phyloP scores from a whole-genome alignment of 306 rosid genomes.

The Sophora flavescens region DNA sequence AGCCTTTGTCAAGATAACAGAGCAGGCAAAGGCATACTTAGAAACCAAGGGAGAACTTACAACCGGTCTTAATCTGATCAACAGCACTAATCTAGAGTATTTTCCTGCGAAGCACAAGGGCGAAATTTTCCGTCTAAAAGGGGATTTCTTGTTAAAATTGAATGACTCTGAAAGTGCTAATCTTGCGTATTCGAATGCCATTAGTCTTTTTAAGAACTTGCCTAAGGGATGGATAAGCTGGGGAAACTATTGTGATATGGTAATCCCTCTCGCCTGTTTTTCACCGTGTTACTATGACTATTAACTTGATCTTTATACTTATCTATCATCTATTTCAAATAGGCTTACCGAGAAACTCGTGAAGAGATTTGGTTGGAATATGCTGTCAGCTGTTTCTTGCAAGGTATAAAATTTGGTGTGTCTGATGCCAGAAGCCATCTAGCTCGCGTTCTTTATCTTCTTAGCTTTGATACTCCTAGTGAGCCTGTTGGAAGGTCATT shows the following conservation, averaged over 20 bases:
- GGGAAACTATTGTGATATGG: slow-evolving; percentile 99
- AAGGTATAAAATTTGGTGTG: slow-evolving; percentile 93
- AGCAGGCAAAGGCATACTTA: slow-evolving; percentile 93
- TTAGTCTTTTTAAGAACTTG: slow-evolving; percentile 85
- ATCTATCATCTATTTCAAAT: slow-evolving; percentile 40
- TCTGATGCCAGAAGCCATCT: slow-evolving; percentile 97
- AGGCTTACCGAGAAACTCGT: slow-evolving; percentile 90
- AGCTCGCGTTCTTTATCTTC: slow-evolving; percentile 96
- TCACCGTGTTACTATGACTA: slow-evolving; percentile 33
- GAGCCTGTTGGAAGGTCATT: slow-evolving; percentile 95
- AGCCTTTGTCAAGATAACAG: slow-evolving; percentile 96
- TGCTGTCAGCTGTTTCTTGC: slow-evolving; percentile 96
- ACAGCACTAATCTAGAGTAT: slow-evolving; percentile 92
- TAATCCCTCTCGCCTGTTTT: slow-evolving; percentile 49
- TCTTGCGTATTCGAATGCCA: slow-evolving; percentile 81
- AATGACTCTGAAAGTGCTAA: slow-evolving; percentile 86
- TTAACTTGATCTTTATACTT: slow-evolving; percentile 40
- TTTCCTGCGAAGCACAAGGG: slow-evolving; percentile 95
- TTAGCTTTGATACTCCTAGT: slow-evolving; percentile 91
- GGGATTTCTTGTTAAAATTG: slow-evolving; percentile 86
- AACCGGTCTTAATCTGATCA: slow-evolving; percentile 84
- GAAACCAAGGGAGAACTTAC: slow-evolving; percentile 92
- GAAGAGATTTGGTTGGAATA: slow-evolving; percentile 98
- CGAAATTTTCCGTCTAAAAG: slow-evolving; percentile 89
- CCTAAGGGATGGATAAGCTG: slow-evolving; percentile 99